phyloP scores from a whole-genome alignment of 2,329 filamentous ascomycete species.

The Pseudogymnoascus sp. region DNA sequence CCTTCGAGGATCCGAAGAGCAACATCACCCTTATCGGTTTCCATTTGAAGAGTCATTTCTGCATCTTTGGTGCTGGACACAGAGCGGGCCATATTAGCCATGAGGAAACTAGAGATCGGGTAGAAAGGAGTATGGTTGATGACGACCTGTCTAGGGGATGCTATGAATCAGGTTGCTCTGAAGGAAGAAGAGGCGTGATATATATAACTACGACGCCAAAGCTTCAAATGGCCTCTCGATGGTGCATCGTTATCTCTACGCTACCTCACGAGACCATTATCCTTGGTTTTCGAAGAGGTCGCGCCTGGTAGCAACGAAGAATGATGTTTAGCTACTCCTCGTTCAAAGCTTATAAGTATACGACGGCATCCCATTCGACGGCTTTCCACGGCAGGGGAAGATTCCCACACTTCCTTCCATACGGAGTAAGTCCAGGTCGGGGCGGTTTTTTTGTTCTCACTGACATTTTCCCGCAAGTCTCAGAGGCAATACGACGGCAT shows the following conservation, averaged over 20 bases:
- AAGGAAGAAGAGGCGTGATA: neutral
- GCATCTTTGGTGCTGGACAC: neutral
- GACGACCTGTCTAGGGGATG: neutral
- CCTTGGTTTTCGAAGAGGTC: neutral
- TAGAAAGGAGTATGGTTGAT: neutral
- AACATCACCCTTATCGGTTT: neutral
- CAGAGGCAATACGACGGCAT: neutral
- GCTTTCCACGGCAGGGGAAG: neutral
- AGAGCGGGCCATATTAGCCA: neutral
- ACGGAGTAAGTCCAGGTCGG: neutral
- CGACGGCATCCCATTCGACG: neutral
- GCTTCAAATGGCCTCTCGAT: neutral
- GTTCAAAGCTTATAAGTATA: neutral
- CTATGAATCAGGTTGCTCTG: neutral
- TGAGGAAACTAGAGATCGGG: neutral
- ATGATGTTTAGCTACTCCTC: neutral
- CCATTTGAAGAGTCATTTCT: neutral
- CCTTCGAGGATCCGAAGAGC: neutral
- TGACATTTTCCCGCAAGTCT: neutral
- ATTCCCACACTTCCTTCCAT: neutral
- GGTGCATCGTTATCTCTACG: neutral
- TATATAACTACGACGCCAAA: neutral
- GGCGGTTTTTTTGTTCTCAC: neutral
- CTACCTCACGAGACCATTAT: neutral
- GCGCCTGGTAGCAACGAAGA: neutral